Evolutionary conservation across 2,329 filamentous ascomycete genomes (phyloP).

Genomic region (Stagonosporopsis chrysanthemi): DNA sequence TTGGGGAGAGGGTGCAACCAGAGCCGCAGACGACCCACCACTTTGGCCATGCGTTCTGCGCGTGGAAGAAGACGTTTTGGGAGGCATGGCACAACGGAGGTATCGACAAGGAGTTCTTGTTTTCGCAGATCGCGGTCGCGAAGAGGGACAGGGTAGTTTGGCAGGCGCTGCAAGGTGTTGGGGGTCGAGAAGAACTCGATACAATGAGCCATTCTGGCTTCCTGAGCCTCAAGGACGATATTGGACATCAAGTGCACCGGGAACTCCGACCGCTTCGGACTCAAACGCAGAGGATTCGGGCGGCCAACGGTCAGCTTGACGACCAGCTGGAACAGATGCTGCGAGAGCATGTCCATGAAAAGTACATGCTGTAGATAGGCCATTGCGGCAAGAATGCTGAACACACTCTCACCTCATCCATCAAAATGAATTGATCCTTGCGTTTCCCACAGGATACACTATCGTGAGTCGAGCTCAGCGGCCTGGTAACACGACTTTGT

Average conservation of each 20-base stretch:
- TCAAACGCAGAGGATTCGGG: background rate
- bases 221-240: background rate
- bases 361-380: background rate
- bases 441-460: no score
- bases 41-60: background rate
- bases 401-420: background rate
- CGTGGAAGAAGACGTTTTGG: background rate
- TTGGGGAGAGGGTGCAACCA: background rate
- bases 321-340: background rate
- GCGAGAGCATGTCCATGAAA: background rate
- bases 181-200: background rate
- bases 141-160: background rate
- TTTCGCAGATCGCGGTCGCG: background rate
- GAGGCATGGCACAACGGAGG: background rate
- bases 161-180: background rate
- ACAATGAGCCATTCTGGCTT: background rate
- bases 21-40: background rate
- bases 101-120: background rate
- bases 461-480: no score
- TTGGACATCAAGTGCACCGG: background rate
- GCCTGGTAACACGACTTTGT: no score
- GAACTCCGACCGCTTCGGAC: background rate
- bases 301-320: background rate
- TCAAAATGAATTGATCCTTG: no score
- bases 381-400: background rate